Evolutionary conservation across 371 early-diverging fungal genomes (phyloP).

Genomic region (Mortierella sp.): DNA sequence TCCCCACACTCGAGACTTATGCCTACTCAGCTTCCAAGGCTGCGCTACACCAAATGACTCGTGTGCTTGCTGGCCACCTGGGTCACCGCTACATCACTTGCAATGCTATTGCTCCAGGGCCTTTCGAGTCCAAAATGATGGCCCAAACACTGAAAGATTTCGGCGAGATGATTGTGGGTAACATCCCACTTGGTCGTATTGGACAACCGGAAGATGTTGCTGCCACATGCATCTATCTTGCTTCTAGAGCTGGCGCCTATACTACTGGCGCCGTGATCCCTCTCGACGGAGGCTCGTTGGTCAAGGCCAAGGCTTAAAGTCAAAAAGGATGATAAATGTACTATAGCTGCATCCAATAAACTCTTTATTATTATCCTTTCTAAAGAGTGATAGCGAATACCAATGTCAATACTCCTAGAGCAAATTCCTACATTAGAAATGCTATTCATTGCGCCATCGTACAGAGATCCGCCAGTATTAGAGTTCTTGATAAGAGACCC

Average conservation of each 20-base stretch:
- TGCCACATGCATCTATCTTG: constrained; percentile 84
- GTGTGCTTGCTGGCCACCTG: constrained; percentile 76
- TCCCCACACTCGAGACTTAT: constrained; percentile 73
- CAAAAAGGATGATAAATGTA: neutral
- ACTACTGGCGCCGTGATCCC: constrained; percentile 87
- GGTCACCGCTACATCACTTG: constrained; percentile 79
- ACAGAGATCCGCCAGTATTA: no score
- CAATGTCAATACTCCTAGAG: no score
- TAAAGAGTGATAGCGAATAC: no score
- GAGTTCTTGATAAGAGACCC: no score
- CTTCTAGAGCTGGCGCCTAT: constrained; percentile 85
- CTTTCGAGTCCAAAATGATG: constrained; percentile 94
- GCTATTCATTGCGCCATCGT: no score
- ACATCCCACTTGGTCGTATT: constrained; percentile 81
- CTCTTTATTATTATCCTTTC: no score
- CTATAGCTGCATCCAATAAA: neutral
- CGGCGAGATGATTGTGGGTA: constrained; percentile 68
- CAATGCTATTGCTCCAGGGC: constrained; percentile 93
- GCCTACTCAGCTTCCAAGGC: constrained; percentile 87
- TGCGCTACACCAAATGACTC: constrained; percentile 82
- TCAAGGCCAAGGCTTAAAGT: constrained; percentile 57
- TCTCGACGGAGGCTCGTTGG: constrained; percentile 85
- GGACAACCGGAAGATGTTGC: constrained; percentile 91
- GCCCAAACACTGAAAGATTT: constrained; percentile 69
- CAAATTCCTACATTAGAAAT: no score